These are phyloP conservation scores for Exidia glandulosa DNA, from an alignment of 768 basidiomycete genomes.

Conservation along the genomic window DNA sequence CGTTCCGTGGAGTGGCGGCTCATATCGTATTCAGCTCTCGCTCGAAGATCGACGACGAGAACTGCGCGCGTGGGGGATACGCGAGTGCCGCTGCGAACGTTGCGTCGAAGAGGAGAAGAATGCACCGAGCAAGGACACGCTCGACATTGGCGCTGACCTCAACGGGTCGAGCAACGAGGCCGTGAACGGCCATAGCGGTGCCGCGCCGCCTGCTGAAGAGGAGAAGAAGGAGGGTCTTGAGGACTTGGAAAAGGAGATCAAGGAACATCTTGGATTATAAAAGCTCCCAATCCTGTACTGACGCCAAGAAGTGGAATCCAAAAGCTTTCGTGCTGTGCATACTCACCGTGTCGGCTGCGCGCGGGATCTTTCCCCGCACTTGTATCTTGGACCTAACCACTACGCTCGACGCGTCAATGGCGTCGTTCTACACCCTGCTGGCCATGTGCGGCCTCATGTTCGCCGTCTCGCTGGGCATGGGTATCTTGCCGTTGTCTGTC, in stretches of 20 bases:
- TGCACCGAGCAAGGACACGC: constrained; percentile 12
- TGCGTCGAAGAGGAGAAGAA: constrained; percentile 47
- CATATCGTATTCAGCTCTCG: no score
- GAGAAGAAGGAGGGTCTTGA: constrained; percentile 1
- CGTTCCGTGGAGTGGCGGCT: constrained; percentile 19
- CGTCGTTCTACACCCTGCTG: constrained; percentile 29
- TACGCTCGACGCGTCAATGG: constrained; percentile 13
- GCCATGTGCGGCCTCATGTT: constrained; percentile 55
- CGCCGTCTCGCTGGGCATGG: constrained; percentile 51
- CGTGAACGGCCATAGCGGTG: neutral
- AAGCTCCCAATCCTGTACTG: no score
- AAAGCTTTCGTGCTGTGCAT: no score
- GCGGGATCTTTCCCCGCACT: neutral
- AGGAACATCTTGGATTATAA: constrained; percentile 10
- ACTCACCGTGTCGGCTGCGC: neutral
- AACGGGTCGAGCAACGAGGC: neutral
- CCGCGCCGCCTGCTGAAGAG: no score
- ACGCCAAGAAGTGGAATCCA: no score
- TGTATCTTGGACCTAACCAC: no score
- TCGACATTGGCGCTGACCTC: constrained; percentile 2
- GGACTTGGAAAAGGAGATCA: constrained; percentile 10
- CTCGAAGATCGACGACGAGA: constrained; percentile 36
- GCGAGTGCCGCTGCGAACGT: constrained; percentile 51
- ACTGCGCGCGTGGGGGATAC: constrained; percentile 68
- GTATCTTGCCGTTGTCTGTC: constrained; percentile 66